Conservation (phyloP, 495 filamentous ascomycete species). For the Acidomyces sp. region DNA sequence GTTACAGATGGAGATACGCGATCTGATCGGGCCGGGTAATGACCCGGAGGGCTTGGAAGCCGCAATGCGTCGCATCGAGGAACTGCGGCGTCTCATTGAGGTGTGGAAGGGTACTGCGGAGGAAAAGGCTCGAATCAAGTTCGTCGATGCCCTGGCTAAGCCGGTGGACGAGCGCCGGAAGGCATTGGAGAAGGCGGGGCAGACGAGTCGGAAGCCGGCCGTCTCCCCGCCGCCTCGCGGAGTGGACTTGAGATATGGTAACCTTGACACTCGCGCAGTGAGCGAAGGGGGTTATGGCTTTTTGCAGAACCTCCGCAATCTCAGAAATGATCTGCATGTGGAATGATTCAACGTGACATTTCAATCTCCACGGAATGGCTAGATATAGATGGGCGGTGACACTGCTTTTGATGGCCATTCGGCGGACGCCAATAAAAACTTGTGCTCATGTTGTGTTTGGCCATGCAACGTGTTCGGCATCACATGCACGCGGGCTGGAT, state of each 20-base stretch:
- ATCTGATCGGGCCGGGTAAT: conserved; percentile 42
- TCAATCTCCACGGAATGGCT: too few species aligned
- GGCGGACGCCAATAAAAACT: too few species aligned
- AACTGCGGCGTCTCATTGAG: conserved; percentile 52
- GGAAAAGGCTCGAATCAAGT: conserved; percentile 67
- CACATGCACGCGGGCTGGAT: too few species aligned
- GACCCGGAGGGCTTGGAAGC: conserved; percentile 46
- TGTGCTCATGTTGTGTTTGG: too few species aligned
- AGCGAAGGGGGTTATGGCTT: conserved; percentile 51
- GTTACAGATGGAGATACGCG: conserved; percentile 57
- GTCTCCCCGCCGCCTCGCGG: conserved; percentile 1
- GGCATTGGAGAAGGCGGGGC: conserved; percentile 16
- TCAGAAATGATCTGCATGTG: conserved; percentile 60
- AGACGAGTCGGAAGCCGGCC: background rate
- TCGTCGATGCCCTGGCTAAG: conserved; percentile 56
- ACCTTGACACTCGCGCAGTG: conserved; percentile 15
- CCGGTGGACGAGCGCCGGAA: conserved; percentile 23
- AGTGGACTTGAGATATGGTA: conserved; percentile 9
- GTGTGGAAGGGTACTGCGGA: conserved; percentile 95
- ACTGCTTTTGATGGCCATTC: too few species aligned
- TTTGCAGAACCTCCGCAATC: conserved; percentile 64
- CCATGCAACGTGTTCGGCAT: too few species aligned
- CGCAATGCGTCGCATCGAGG: conserved; percentile 56
- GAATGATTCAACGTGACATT: too few species aligned
- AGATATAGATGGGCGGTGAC: too few species aligned